These are phyloP conservation scores for Adansonia gregorii DNA, from an alignment of 441 rosid species.

Conservation along the genomic window DNA sequence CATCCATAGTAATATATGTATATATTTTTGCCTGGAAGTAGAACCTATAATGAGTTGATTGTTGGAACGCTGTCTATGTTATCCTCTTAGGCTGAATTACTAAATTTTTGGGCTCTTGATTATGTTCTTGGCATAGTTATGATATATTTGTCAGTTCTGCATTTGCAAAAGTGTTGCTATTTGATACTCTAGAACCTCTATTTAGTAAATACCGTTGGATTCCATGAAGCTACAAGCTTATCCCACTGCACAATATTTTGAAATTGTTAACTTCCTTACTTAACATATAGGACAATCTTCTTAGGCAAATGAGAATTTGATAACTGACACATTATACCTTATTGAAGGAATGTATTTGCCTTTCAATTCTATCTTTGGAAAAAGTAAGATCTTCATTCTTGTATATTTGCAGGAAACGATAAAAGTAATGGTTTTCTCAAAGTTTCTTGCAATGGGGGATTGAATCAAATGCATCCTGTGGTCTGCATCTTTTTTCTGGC, in stretches of 20 bases:
- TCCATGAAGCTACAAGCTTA: no score
- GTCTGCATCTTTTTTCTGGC: constrained; percentile 49
- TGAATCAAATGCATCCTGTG: constrained; percentile 99
- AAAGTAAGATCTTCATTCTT: constrained; percentile 26
- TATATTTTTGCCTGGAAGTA: no score
- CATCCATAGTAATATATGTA: not conserved
- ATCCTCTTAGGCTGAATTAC: not conserved
- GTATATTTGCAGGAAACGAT: constrained; percentile 70
- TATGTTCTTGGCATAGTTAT: not conserved
- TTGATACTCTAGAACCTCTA: not conserved
- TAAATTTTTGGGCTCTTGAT: not conserved
- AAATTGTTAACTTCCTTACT: no score
- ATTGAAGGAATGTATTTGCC: not conserved
- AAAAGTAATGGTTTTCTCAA: constrained; percentile 78
- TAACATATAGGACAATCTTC: not conserved
- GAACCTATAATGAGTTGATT: not conserved
- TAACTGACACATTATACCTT: not conserved
- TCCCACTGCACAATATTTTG: no score
- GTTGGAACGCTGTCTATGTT: not conserved
- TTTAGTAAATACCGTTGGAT: not conserved
- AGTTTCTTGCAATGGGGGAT: constrained; percentile 95
- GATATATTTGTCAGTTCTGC: not conserved
- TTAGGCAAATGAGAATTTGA: constrained; percentile 2
- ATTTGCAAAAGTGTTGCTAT: not conserved
- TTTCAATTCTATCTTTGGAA: not conserved